Base-by-base conservation (phyloP, 805 yeast species). In the Yarrowia sp. region DNA sequence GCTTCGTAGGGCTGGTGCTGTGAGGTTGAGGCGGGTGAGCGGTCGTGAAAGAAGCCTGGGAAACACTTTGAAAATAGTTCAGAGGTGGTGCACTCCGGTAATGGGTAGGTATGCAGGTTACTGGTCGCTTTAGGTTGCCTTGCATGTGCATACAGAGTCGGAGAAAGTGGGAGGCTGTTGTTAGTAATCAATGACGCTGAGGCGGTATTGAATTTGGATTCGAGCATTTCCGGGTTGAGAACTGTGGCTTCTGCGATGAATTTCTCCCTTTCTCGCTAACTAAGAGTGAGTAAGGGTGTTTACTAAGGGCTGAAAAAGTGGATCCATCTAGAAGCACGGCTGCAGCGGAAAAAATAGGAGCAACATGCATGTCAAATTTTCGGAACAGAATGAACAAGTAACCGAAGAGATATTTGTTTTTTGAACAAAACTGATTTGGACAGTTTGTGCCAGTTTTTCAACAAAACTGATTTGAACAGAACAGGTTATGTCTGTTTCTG, bases 281-380 rank as follows among this genome's bases (percentile, higher is more conserved):
- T 38, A 19, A 14, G 17, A 40, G 16, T 21, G 8, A 7, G 16
- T 10, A 6, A 19, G 8, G 8, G 4, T 26, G 4, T 26, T 38
- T 19, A 17, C 24, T 8, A 17, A 19, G 22, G 10, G 5, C 14
- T 10, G 38, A 2, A n/a, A 36, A n/a, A 7, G 11, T 5, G 12
- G 40, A n/a, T 3, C 16, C 7, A 5, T 14, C 17, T 14, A 33
- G 5, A n/a, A 4, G 16, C 40, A n/a, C 11, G 12, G 6, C 21
- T 41, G 46, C 46, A 22, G 14, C 49, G 49, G 61, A 36, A 52
- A 52, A 35, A 52, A 35, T 36, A 35, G 49, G 43, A 36, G 49
- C 43, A 36, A 35, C 14, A 52, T 35, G 61, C 49, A 36, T 52
- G 43, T 26, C 30, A 41, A 41, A 41, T 41, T 41, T 41, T 41